Base-by-base conservation (phyloP, 345 rosid genomes). In the Hibiscus syriacus region DNA sequence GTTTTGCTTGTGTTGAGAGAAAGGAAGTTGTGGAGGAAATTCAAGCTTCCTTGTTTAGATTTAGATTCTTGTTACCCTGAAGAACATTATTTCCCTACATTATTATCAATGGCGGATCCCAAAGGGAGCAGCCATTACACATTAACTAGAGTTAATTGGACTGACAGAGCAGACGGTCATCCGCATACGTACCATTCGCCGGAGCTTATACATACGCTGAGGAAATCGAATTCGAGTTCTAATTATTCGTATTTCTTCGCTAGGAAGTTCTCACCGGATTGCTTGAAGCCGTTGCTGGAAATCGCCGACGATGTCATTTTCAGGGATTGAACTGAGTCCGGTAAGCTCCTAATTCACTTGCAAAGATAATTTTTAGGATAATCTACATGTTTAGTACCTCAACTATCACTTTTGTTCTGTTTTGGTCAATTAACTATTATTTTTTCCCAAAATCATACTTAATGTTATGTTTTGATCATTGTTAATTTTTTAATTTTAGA, bases 51-150 rank as follows among this genome's bases (percentile, higher is more conserved):
- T 0, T 92, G 98, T 41, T 30, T 80, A 46, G 76, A 87, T n/a
- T 2, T 41, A 0, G 80, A 82, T 0, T 80, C 88, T 0, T 90
- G 97, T 34, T 92, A 92, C 72, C 97, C 96, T 0, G 98, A 92
- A 63, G 97, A 90, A 67, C 97, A 92, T 75, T 92, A 92, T 69
- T 90, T 92, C 25, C 96, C 96, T 1, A 92, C 98, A 0, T 67
- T 90, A n/a, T 48, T 92, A 34, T 85, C 92, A 5, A 84, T 88
- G 76, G 49, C 61, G 70, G 97, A 92, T 79, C 87, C 92, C 1
- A 25, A 72, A 22, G 93, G 96, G 1, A 85, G 93, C 81, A 84
- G 76, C 56, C 76, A 69, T 12, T 85, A 80, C 70, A 84, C 97
- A 0, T 82, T 92, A 30, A 92, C 97, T 2, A 80, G 86, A 39